phyloP scores from a whole-genome alignment of 768 basidiomycete genomes.

The Cubamyces sp. region DNA sequence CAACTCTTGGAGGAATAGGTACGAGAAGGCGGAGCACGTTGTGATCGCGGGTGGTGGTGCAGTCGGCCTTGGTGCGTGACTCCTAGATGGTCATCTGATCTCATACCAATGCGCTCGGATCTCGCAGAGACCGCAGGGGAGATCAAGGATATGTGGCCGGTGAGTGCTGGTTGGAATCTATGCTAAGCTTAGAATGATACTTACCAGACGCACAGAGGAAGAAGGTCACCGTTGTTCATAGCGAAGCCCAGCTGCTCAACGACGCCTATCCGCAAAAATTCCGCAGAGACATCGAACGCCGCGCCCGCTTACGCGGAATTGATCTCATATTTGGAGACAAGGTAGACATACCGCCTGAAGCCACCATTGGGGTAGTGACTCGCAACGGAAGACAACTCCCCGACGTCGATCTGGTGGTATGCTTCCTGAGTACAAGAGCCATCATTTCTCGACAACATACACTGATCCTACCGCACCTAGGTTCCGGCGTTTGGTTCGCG shows the following conservation, averaged over 20 bases:
- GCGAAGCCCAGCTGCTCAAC: constrained; percentile 56
- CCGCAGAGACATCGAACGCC: constrained; percentile 50
- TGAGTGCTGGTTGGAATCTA: constrained; percentile 26
- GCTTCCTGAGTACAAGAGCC: constrained; percentile 23
- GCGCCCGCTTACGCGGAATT: constrained; percentile 49
- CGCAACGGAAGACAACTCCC: constrained; percentile 51
- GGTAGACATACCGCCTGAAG: constrained; percentile 50
- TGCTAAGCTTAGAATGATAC: background rate
- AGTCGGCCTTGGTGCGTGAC: constrained; percentile 46
- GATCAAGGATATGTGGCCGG: constrained; percentile 46
- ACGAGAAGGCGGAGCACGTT: constrained; percentile 37
- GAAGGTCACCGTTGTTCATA: constrained; percentile 68
- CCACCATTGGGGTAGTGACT: constrained; percentile 47
- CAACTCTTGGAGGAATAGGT: constrained; percentile 36
- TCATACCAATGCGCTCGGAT: background rate
- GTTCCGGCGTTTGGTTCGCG: constrained; percentile 38
- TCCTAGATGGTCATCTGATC: background rate
- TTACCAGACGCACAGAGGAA: constrained; percentile 29
- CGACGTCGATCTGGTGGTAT: constrained; percentile 61
- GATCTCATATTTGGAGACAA: constrained; percentile 55
- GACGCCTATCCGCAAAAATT: constrained; percentile 56
- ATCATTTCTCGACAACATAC: background rate
- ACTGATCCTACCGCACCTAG: constrained; percentile 19
- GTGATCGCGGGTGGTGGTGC: constrained; percentile 44
- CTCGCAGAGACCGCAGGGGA: constrained; percentile 49